phyloP scores from a whole-genome alignment of 768 basidiomycete genomes.

The Hygrocybe coccinea region DNA sequence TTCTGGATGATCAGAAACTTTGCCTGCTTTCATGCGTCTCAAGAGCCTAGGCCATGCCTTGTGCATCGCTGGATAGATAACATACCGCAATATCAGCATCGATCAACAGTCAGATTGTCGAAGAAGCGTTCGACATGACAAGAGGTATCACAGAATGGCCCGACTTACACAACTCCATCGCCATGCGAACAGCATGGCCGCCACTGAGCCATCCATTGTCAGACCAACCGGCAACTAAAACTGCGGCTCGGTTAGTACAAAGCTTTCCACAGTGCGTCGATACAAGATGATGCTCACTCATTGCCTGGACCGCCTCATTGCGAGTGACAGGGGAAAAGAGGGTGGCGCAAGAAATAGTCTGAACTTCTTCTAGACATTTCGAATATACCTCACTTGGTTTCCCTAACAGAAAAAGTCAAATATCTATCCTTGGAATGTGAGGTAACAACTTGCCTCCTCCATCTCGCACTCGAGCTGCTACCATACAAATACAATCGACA shows the following conservation, averaged over 20 bases:
- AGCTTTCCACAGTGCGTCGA: background rate
- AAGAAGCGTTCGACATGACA: background rate
- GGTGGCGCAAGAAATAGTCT: slow-evolving; percentile 76
- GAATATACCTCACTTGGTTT: slow-evolving; percentile 69
- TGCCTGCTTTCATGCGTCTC: slow-evolving; percentile 69
- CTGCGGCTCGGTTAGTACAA: slow-evolving; percentile 35
- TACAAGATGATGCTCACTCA: slow-evolving; percentile 55
- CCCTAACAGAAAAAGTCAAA: slow-evolving; percentile 36
- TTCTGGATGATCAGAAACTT: slow-evolving; percentile 44
- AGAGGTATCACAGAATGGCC: background rate
- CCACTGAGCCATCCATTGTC: slow-evolving; percentile 95
- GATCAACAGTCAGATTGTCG: no score
- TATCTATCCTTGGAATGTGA: slow-evolving; percentile 9
- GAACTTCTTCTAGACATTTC: slow-evolving; percentile 78
- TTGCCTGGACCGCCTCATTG: slow-evolving; percentile 86
- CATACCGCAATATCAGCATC: background rate
- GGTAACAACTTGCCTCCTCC: slow-evolving; percentile 64
- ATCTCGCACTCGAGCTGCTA: slow-evolving; percentile 84
- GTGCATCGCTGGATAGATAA: slow-evolving; percentile 61
- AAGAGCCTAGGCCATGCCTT: slow-evolving; percentile 84
- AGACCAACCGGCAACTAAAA: slow-evolving; percentile 90
- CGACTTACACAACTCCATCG: slow-evolving; percentile 79
- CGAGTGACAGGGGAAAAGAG: slow-evolving; percentile 83
- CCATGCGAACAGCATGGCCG: slow-evolving; percentile 96
- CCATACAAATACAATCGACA: slow-evolving; percentile 89